These are phyloP conservation scores for Bipolaris cookei DNA, from an alignment of 2,329 filamentous ascomycete species.

Conservation along the genomic window DNA sequence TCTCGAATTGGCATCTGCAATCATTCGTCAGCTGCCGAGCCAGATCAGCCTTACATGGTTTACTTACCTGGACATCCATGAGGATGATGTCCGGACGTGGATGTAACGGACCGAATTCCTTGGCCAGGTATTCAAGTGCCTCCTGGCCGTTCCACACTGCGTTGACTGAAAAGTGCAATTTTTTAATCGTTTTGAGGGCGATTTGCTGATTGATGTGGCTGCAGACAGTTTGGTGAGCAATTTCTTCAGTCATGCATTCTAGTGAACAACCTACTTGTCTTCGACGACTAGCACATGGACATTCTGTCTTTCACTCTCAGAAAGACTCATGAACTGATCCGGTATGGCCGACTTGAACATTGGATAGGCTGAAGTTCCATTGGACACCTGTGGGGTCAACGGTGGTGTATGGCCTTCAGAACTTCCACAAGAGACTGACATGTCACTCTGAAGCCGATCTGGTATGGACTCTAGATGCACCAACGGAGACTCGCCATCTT, in stretches of 20 bases:
- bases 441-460: slow-evolving; percentile 66
- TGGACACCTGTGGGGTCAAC: slow-evolving; percentile 36
- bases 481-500: slow-evolving; percentile 57
- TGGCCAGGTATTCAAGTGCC: slow-evolving; percentile 72
- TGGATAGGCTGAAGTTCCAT: slow-evolving; percentile 37
- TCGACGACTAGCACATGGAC: slow-evolving; percentile 79
- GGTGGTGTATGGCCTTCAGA: slow-evolving; percentile 65
- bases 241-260: neutral
- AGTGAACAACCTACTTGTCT: slow-evolving; percentile 67
- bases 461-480: slow-evolving; percentile 70
- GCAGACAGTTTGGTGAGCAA: slow-evolving; percentile 12
- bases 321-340: slow-evolving; percentile 54
- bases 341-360: slow-evolving; percentile 32
- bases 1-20: slow-evolving; percentile 64
- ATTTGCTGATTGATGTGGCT: slow-evolving; percentile 74
- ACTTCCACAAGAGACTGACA: slow-evolving; percentile 68
- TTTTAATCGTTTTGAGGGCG: slow-evolving; percentile 74
- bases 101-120: slow-evolving; percentile 58
- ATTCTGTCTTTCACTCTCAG: slow-evolving; percentile 64
- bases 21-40: neutral
- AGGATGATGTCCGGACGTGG: slow-evolving; percentile 74
- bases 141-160: slow-evolving; percentile 81
- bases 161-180: slow-evolving; percentile 72
- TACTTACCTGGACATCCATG: slow-evolving; percentile 78
- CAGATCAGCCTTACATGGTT: neutral